Percentiles rank a stretch among this genome's conserved stretches.
phyloP scores from a whole-genome alignment of 1,284 basidiomycete species.

The Cutaneotrichosporon cavernicola region DNA sequence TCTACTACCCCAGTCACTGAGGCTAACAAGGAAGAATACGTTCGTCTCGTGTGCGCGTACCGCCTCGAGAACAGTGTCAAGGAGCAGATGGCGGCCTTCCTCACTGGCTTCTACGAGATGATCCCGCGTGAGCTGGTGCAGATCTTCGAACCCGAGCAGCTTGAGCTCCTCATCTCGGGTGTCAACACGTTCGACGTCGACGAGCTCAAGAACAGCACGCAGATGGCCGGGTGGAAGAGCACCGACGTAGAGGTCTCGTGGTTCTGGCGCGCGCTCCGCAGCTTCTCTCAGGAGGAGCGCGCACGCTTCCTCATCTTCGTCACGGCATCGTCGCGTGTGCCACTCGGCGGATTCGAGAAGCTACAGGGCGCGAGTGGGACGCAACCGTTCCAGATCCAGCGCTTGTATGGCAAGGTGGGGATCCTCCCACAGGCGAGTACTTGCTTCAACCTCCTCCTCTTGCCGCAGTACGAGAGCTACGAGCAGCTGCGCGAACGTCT shows the following conservation, averaged over 20 bases:
- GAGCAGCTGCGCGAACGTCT: constrained; percentile 88
- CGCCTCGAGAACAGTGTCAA: constrained; percentile 91
- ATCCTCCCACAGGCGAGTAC: constrained; percentile 52
- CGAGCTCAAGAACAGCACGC: constrained; percentile 84
- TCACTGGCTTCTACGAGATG: constrained; percentile 87
- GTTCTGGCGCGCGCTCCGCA: constrained; percentile 99
- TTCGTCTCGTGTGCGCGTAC: constrained; percentile 76
- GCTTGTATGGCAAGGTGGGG: constrained; percentile 56
- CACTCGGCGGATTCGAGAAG: constrained; percentile 87
- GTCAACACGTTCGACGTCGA: constrained; percentile 99
- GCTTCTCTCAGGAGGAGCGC: constrained; percentile 93
- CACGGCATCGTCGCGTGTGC: constrained; percentile 87
- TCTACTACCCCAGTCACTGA: constrained; percentile 81
- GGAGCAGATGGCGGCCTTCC: constrained; percentile 90
- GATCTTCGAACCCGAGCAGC: constrained; percentile 92
- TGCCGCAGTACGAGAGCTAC: constrained; percentile 87
- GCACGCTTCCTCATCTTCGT: constrained; percentile 97
- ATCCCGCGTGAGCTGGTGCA: constrained; percentile 54
- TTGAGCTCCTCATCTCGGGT: constrained; percentile 95
- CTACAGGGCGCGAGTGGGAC: constrained; percentile 91
- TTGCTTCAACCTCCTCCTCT: constrained; percentile 61
- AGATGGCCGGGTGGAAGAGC: constrained; percentile 53
- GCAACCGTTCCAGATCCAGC: constrained; percentile 95
- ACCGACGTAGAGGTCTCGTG: constrained; percentile 90
- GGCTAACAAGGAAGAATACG: constrained; percentile 95